Evolutionary conservation across 352 stramenopile genomes (phyloP).

Genomic region (Plasmopara viticola): DNA sequence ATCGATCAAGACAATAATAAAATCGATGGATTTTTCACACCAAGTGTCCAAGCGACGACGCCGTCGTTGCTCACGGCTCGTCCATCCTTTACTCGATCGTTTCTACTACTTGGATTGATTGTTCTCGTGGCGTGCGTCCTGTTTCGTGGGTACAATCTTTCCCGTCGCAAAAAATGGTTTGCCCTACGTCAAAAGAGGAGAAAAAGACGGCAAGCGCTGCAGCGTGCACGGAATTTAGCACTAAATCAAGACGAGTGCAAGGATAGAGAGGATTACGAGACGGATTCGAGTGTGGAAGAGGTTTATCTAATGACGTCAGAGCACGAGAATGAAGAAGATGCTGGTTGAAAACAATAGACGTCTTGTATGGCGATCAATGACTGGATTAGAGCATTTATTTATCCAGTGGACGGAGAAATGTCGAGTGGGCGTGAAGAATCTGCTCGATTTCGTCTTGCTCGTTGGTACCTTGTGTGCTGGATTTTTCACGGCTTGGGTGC

Average conservation of each 20-base stretch:
- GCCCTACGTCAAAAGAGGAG: slow-evolving; percentile 31
- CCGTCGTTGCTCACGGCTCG: slow-evolving; percentile 4
- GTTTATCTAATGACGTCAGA: slow-evolving; percentile 35
- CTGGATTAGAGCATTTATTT: no score
- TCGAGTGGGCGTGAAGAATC: no score
- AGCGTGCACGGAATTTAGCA: slow-evolving; percentile 16
- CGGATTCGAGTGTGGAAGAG: slow-evolving; percentile 28
- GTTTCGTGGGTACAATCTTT: slow-evolving; percentile 38
- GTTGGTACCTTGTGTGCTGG: no score
- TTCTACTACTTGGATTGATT: slow-evolving; percentile 34
- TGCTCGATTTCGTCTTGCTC: no score
- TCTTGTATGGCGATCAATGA: background rate
- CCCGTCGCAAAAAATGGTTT: slow-evolving; percentile 47
- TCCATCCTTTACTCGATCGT: slow-evolving; percentile 35
- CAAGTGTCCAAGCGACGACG: no score
- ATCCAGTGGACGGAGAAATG: no score
- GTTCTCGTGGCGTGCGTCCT: slow-evolving; percentile 43
- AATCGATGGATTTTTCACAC: no score
- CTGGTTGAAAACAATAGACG: background rate
- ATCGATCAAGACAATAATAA: no score
- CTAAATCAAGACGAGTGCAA: slow-evolving; percentile 18
- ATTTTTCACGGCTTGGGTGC: slow-evolving; percentile 4
- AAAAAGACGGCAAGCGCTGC: slow-evolving; percentile 23
- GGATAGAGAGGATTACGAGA: slow-evolving; percentile 18
- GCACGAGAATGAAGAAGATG: slow-evolving; percentile 20